Evolutionary conservation across 192 early-diverging fungal species (phyloP).

Genomic region (Globomyces pollinis-pini): DNA sequence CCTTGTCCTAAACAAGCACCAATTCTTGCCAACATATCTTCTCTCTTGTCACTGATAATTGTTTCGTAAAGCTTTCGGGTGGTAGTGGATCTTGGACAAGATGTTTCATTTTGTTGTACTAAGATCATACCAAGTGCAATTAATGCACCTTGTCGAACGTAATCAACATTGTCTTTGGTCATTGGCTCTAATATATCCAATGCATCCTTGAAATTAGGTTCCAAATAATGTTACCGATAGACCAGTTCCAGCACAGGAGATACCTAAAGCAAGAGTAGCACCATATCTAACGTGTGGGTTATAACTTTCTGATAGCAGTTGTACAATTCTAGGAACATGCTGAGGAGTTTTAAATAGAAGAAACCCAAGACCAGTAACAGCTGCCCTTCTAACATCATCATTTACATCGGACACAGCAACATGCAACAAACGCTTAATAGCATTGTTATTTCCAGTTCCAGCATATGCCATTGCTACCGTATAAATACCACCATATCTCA

Average conservation of each 20-base stretch:
- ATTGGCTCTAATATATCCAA: conserved; percentile 92
- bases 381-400: conserved; percentile 98
- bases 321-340: conserved; percentile 97
- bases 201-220: conserved; percentile 78
- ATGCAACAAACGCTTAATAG: conserved; percentile 87
- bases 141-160: conserved; percentile 93
- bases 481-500: conserved; percentile 96
- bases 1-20: conserved; percentile 94
- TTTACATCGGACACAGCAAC: conserved; percentile 97
- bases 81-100: conserved; percentile 45
- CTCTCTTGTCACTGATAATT: conserved; percentile 87
- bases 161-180: conserved; percentile 95
- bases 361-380: conserved; percentile 94
- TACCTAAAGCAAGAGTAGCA: conserved; percentile 90
- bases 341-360: conserved; percentile 84
- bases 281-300: conserved; percentile 99
- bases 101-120: conserved; percentile 88
- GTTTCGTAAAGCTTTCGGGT: conserved; percentile 82
- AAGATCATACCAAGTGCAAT: conserved; percentile 93
- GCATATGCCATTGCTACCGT: conserved; percentile 96
- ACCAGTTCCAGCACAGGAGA: conserved; percentile 96
- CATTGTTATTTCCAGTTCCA: conserved; percentile 96
- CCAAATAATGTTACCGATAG: too few relatives aligned
- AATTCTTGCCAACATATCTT: conserved; percentile 88
- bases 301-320: conserved; percentile 94